Conservation (phyloP, 768 basidiomycete species). For the Xerocomellus intermedius region DNA sequence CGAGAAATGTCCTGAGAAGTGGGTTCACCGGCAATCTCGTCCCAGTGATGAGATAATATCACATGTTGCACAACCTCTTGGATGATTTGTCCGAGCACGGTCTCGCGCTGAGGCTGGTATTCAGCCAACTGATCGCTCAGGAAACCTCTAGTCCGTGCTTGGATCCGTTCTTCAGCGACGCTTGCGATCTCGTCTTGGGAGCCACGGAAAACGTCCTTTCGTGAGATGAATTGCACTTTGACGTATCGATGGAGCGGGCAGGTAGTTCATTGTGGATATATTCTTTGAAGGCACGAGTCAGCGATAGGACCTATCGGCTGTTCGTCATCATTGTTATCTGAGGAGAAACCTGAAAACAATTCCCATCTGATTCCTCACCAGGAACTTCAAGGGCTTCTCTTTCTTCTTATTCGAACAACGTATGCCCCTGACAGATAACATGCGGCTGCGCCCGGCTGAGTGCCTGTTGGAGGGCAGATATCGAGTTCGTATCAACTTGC, state of each 20-base stretch:
- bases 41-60: conserved; percentile 16
- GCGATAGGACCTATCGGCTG: too few relatives aligned
- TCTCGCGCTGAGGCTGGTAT: conserved; percentile 2
- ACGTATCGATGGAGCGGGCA: conserved; percentile 5
- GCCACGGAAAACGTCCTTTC: conserved; percentile 2
- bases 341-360: too few relatives aligned
- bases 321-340: too few relatives aligned
- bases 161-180: conserved; percentile 4
- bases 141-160: neutral
- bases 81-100: conserved; percentile 8
- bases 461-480: neutral
- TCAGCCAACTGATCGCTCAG: neutral
- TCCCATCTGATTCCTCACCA: too few relatives aligned
- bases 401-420: too few relatives aligned
- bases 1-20: conserved; percentile 1
- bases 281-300: neutral
- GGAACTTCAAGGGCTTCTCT: too few relatives aligned
- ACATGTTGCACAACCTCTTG: conserved; percentile 12
- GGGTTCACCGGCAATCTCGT: conserved; percentile 7
- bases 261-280: conserved; percentile 17
- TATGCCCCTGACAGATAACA: too few relatives aligned
- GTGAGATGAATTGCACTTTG: conserved; percentile 5
- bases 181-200: conserved; percentile 4
- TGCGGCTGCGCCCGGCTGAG: too few relatives aligned
- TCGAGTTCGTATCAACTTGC: too few relatives aligned